Base-by-base conservation (phyloP, 768 basidiomycete species). In the Pisolithus microcarpus region DNA sequence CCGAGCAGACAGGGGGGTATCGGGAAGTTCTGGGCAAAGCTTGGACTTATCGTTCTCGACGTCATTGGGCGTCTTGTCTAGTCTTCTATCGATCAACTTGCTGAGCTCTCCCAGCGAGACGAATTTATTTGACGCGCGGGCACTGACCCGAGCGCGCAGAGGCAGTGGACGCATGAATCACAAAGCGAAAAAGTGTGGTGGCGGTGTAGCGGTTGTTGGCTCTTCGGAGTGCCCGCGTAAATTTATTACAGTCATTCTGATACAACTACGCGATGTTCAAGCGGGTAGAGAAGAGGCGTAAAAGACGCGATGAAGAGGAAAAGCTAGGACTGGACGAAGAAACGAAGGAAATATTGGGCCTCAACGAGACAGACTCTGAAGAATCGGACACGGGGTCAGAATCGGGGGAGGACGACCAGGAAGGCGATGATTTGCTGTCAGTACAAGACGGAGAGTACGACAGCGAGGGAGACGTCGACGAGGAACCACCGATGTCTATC, bases 281-380 rank as follows among this genome's bases (percentile, higher is more conserved):
- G 68, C 79, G 88, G 52, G 74, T 87, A 7, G 82, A 82, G 56
- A 88, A 82, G 62, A 76, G 82, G 43, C 76, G 74, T 23, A 74
- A 73, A 58, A 82, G 76, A 58, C 75, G 72, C 52, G 73, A 82
- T 58, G 72, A 82, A 56, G 84, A 85, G 54, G 82, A 84, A 62
- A 76, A 79, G 46, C 73, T 84, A 34, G 83, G 80, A 0, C 57
- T 85, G 5, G 79, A 85, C 51, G 77, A 75, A 31, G 82, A 82
- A n/a, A 71, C 73, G 70, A 85, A 76, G 60, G 79, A 79, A 44
- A 61, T 80, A 34, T 67, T 87, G 11, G 87, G 85, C 23, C 61
- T 89, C 55, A 74, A 87, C 38, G 83, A 88, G 56, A 85, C 85
- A 1, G 84, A 89, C 64, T 85, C 85, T 28, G 84, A 85, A 43